Percentiles rank a stretch among this genome's conserved stretches.
phyloP scores from a whole-genome alignment of 148 eudicot genomes.

The Talinum fruticosum region DNA sequence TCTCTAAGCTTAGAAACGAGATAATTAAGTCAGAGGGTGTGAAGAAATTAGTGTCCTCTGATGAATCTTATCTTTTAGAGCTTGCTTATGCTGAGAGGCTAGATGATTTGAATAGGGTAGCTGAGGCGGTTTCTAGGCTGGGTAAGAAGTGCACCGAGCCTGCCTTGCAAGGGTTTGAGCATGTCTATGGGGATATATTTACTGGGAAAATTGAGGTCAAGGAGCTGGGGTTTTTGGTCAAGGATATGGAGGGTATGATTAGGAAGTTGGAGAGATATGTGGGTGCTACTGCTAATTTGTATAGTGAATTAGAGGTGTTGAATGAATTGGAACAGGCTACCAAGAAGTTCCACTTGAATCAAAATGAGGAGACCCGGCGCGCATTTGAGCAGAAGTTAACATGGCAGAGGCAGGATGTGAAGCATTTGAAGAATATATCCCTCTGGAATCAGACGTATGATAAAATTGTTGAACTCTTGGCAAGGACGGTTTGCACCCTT shows the following conservation, averaged over 20 bases:
- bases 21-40: conserved; percentile 67
- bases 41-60: conserved; percentile 44
- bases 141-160: conserved; percentile 70
- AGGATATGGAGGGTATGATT: conserved; percentile 84
- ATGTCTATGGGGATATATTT: conserved; percentile 68
- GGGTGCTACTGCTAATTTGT: conserved; percentile 52
- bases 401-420: conserved; percentile 83
- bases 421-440: conserved; percentile 62
- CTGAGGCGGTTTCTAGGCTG: conserved; percentile 70
- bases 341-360: conserved; percentile 60
- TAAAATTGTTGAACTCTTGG: conserved; percentile 74
- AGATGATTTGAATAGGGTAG: conserved; percentile 63
- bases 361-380: conserved; percentile 55
- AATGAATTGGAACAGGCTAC: conserved; percentile 61
- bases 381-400: conserved; percentile 73
- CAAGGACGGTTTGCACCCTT: conserved; percentile 73
- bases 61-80: conserved; percentile 53
- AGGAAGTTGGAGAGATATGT: conserved; percentile 78
- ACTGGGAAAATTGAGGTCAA: conserved; percentile 54
- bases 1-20: conserved; percentile 50
- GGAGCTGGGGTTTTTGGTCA: conserved; percentile 63
- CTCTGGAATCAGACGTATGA: conserved; percentile 86
- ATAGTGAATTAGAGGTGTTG: conserved; percentile 69
- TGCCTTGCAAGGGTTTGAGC: conserved; percentile 75
- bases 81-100: conserved; percentile 64